phyloP scores from a whole-genome alignment of 176 grass and related monocot species.

The Alopecurus myosuroides region DNA sequence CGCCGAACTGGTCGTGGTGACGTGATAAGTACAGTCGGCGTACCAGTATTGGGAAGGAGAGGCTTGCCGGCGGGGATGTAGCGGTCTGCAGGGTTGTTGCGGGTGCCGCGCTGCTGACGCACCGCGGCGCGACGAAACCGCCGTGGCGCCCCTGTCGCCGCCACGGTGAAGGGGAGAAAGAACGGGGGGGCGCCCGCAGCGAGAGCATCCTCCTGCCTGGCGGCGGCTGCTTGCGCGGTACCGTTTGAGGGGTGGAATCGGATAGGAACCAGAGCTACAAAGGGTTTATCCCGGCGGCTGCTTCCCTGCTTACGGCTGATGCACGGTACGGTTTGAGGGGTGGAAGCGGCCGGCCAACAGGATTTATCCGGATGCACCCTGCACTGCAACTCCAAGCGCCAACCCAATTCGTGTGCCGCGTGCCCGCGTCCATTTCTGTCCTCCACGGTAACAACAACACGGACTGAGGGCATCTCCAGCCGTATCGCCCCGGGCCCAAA shows the following conservation, averaged over 20 bases:
- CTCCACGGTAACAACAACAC: no score
- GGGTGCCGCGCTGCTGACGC: not conserved
- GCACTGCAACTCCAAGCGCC: no score
- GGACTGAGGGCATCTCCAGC: no score
- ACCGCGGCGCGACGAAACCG: not conserved
- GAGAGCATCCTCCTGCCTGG: not conserved
- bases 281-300: not conserved
- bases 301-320: not conserved
- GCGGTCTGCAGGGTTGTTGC: not conserved
- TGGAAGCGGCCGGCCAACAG: not conserved
- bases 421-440: no score
- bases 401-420: no score
- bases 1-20: not conserved
- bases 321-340: not conserved
- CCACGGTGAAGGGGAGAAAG: not conserved
- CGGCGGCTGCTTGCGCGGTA: not conserved
- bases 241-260: not conserved
- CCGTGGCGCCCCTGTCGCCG: not conserved
- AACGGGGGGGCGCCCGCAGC: not conserved
- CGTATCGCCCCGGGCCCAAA: no score
- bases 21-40: not conserved
- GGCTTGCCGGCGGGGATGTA: not conserved
- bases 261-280: not conserved
- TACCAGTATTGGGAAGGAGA: conserved; percentile 27
- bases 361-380: no score